Evolutionary conservation across 2,329 filamentous ascomycete genomes (phyloP), one percentile per base, ranked within the genome.

Genomic region (Rutstroemia sydowiana): DNA sequence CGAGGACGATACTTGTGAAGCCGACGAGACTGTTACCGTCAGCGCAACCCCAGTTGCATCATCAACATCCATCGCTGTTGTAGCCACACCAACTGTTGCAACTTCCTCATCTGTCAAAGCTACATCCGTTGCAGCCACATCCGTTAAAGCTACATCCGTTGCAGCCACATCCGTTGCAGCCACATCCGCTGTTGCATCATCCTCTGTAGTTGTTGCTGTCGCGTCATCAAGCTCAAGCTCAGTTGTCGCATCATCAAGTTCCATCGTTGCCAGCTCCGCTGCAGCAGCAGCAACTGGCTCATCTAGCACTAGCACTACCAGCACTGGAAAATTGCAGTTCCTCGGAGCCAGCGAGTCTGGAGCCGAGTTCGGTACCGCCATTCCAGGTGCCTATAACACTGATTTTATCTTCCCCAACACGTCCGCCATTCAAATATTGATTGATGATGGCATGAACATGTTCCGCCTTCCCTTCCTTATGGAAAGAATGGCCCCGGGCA

Each of bases 321-420:
- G 31, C 23, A 40, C 48, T 11, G 55, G 57, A 40, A 59, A 50
- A 28, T 55, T 60, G 20, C 40, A 54, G 46, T 60, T 42, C 28
- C 45, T 59, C 32, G 58, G 58, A 43, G 62, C 60, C 39, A 63
- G 62, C 45, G 63, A 82, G 62, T 75, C 78, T 18, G 81, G 80
- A 11, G 79, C 80, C 39, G 82, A 86, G 58, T 85, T 85, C 54
- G 81, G 81, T 37, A 71, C 76, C 21, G 73, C 70, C 48, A 69
- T 82, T 30, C 81, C 81, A 2, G 81, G 81, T 9, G 66, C 66
- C 1, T 70, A 77, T 51, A 74, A 72, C 45, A 82, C 72, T 48
- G 78, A 85, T 59, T 85, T 76, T 61, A 81, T 70, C 20, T 85
- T 79, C 74, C 79, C 80, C 2, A 73, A 76, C 45, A 68, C 75